Percentiles rank a stretch among this genome's conserved stretches.
Conservation (phyloP, 225 moss, liverwort and hornwort genomes). For the Thuidium tamariscinum region DNA sequence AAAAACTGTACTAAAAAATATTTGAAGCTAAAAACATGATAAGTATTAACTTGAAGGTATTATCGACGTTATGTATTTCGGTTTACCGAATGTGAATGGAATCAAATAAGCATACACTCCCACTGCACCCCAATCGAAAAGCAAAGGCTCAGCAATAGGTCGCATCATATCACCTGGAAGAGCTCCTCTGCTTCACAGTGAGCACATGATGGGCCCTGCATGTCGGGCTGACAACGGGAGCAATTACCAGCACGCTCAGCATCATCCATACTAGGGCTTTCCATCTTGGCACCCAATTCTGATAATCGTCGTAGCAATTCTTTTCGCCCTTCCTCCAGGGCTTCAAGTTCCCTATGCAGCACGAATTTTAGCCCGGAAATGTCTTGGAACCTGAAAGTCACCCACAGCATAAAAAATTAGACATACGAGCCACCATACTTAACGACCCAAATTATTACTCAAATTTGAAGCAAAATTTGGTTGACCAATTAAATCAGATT, state of each 20-base stretch:
- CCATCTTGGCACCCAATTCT: constrained; percentile 53
- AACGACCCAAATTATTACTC: not conserved
- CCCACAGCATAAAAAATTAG: not conserved
- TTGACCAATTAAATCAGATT: not conserved
- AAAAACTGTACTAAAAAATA: not conserved
- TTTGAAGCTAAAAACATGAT: not conserved
- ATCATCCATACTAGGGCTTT: constrained; percentile 53
- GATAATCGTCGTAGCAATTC: constrained; percentile 45
- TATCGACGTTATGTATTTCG: not conserved
- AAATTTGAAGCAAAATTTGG: not conserved
- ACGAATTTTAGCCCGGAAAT: constrained; percentile 76
- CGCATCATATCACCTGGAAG: constrained; percentile 56
- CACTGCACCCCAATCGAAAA: not conserved
- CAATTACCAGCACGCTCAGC: constrained; percentile 77
- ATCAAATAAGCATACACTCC: not conserved
- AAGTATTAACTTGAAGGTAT: not conserved
- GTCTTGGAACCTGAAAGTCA: constrained; percentile 57
- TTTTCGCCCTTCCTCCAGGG: constrained; percentile 48
- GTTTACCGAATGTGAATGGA: not conserved
- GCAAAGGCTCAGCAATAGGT: not conserved
- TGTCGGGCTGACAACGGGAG: constrained; percentile 66
- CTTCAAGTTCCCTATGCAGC: constrained; percentile 61
- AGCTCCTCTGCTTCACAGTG: constrained; percentile 90
- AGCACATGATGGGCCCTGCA: constrained; percentile 64
- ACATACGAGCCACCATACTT: not conserved